Conservation (phyloP, 768 basidiomycete genomes). For the Mycena crocata region DNA sequence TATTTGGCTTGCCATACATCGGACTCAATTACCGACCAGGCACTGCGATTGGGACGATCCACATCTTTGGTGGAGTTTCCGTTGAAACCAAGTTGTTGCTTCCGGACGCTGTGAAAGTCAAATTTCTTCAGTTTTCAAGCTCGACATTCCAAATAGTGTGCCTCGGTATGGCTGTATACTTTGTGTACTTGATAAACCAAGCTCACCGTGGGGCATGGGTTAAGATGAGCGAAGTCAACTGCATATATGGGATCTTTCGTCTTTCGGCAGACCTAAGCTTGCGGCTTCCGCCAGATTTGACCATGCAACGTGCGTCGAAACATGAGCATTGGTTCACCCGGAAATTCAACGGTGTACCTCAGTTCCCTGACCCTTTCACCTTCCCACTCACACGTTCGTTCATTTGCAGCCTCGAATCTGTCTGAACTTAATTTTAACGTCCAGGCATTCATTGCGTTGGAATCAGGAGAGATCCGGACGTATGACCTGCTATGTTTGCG, state of each 20-base stretch:
- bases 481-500: constrained; percentile 80
- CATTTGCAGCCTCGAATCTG: constrained; percentile 7
- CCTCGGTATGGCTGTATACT: constrained; percentile 59
- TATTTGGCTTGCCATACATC: constrained; percentile 3
- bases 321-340: background rate
- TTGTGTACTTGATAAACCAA: background rate
- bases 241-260: constrained; percentile 70
- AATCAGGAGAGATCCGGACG: constrained; percentile 72
- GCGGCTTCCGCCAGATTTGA: constrained; percentile 63
- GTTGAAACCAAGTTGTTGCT: constrained; percentile 65
- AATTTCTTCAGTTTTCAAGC: constrained; percentile 71
- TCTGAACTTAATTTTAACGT: constrained; percentile 20
- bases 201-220: constrained; percentile 3
- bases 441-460: constrained; percentile 61
- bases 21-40: constrained; percentile 53
- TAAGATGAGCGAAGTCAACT: constrained; percentile 66
- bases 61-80: constrained; percentile 75
- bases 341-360: constrained; percentile 15
- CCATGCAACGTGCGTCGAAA: constrained; percentile 53
- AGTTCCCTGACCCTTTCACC: constrained; percentile 75
- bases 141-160: constrained; percentile 67
- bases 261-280: constrained; percentile 64
- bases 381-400: constrained; percentile 76
- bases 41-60: constrained; percentile 70
- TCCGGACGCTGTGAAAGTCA: constrained; percentile 59